These are phyloP conservation scores for Mycena rebaudengoi DNA, from an alignment of 768 basidiomycete species.

Conservation along the genomic window DNA sequence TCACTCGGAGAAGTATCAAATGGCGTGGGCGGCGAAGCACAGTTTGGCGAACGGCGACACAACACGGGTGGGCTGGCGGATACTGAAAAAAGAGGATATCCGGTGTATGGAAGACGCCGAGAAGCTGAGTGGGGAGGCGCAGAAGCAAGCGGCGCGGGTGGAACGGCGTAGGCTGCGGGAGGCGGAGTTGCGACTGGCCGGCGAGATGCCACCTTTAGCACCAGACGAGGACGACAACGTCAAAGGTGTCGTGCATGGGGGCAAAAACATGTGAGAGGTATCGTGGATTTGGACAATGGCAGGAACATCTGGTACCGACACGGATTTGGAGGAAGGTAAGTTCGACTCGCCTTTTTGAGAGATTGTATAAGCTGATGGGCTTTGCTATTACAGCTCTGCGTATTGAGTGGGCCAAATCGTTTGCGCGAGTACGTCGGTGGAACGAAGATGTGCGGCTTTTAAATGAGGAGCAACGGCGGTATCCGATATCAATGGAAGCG, in stretches of 20 bases:
- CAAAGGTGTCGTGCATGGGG: not conserved
- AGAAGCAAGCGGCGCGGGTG: not conserved
- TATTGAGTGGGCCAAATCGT: slow-evolving; percentile 21
- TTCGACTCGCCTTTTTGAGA: not conserved
- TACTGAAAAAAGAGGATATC: slow-evolving; percentile 3
- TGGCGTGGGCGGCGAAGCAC: slow-evolving; percentile 9
- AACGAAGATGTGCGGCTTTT: slow-evolving; percentile 15
- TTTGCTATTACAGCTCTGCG: not conserved
- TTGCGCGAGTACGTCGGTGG: not conserved
- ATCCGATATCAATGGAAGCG: not conserved
- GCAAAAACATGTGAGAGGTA: not conserved
- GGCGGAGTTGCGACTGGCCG: not conserved
- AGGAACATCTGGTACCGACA: not conserved
- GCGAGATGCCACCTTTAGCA: not conserved
- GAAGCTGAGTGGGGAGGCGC: not conserved
- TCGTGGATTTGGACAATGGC: slow-evolving; percentile 1
- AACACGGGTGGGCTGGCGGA: not conserved
- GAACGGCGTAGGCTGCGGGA: not conserved
- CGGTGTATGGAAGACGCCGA: slow-evolving; percentile 14
- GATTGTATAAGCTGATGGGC: not conserved
- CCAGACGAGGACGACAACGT: not conserved
- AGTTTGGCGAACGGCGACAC: not conserved
- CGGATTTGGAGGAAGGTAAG: not conserved
- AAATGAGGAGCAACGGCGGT: not conserved
- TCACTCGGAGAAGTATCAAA: slow-evolving; percentile 11